Conservation (phyloP, 495 filamentous ascomycete genomes). For the Collariella sp. region DNA sequence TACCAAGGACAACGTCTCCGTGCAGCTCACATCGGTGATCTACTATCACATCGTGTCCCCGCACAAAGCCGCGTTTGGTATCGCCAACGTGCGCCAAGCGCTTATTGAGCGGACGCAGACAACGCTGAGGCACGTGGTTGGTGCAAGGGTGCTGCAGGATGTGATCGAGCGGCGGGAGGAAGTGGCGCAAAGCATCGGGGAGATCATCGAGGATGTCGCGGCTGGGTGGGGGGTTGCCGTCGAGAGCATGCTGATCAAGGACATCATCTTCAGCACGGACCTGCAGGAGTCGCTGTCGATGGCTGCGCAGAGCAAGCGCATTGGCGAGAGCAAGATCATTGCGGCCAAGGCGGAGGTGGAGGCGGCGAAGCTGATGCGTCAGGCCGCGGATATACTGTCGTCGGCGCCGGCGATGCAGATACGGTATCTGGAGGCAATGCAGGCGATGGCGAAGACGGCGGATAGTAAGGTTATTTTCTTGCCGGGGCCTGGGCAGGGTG, state of each 20-base stretch:
- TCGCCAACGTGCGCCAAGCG: conserved; percentile 86
- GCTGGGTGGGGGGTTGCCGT: conserved; percentile 91
- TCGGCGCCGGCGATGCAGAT: conserved; percentile 98
- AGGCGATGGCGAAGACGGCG: conserved; percentile 93
- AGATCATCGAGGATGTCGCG: conserved; percentile 97
- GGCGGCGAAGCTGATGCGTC: conserved; percentile 92
- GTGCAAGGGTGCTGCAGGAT: conserved; percentile 92
- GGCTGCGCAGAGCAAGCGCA: conserved; percentile 99
- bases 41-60: conserved; percentile 97
- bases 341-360: conserved; percentile 96
- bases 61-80: conserved; percentile 96
- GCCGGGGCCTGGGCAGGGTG: conserved; percentile 56
- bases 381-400: conserved; percentile 91
- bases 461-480: conserved; percentile 98
- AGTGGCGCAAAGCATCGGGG: conserved; percentile 84
- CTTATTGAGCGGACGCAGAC: conserved; percentile 97
- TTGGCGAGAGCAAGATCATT: conserved; percentile 97
- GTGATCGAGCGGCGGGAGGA: conserved; percentile 99
- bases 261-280: conserved; percentile 94
- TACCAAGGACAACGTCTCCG: conserved; percentile 97
- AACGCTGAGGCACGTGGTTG: conserved; percentile 93
- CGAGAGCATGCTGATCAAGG: conserved; percentile 98
- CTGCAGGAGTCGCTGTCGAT: conserved; percentile 97
- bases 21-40: conserved; percentile 92
- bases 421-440: conserved; percentile 97